Percentiles rank a stretch among this genome's conserved stretches.
Evolutionary conservation across 495 filamentous ascomycete genomes (phyloP).

Genomic region (Penicillium canariense): DNA sequence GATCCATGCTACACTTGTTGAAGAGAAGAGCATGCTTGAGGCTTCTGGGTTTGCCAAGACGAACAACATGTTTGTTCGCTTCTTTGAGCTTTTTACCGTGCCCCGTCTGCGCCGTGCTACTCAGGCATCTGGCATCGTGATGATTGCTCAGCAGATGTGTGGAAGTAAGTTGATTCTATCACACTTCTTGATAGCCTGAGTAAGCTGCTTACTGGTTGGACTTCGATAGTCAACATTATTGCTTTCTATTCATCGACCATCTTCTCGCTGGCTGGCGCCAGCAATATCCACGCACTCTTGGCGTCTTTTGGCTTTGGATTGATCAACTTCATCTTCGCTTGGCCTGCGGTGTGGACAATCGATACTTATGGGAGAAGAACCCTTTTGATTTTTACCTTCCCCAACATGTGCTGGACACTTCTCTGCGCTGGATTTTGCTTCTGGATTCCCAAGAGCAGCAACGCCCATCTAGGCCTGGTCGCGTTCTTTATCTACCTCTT

Average conservation of each 20-base stretch:
- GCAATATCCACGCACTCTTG: constrained; percentile 57
- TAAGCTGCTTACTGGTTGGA: neutral
- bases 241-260: constrained; percentile 83
- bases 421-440: constrained; percentile 70
- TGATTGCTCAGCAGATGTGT: constrained; percentile 85
- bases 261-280: constrained; percentile 62
- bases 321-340: constrained; percentile 81
- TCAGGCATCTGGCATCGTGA: constrained; percentile 56
- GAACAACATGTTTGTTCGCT: constrained; percentile 44
- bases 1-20: constrained; percentile 59
- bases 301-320: constrained; percentile 78
- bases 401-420: constrained; percentile 78
- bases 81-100: constrained; percentile 55
- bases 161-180: constrained; percentile 45
- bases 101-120: constrained; percentile 57
- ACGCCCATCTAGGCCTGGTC: constrained; percentile 59
- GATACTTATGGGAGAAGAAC: constrained; percentile 78
- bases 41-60: constrained; percentile 18
- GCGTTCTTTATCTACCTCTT: constrained; percentile 73
- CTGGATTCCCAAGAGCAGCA: constrained; percentile 52
- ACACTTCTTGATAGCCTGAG: neutral
- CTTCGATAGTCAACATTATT: constrained; percentile 59
- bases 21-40: constrained; percentile 33
- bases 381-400: constrained; percentile 81
- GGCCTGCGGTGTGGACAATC: constrained; percentile 79